phyloP scores from a whole-genome alignment of 2,329 filamentous ascomycete genomes.

The Fusarium ambrosium region DNA sequence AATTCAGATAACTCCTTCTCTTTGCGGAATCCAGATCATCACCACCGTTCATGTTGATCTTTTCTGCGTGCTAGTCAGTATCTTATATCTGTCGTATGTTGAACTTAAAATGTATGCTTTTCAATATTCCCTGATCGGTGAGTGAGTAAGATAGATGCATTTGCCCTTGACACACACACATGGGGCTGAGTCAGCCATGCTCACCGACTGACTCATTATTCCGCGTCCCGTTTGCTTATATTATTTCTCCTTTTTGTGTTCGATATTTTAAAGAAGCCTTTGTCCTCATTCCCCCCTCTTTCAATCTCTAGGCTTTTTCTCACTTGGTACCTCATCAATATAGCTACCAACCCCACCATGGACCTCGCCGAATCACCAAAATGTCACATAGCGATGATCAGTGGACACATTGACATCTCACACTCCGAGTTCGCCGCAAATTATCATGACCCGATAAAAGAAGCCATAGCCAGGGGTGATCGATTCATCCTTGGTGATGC shows the following conservation, averaged over 20 bases:
- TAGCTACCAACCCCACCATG: background rate
- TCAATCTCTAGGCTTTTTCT: background rate
- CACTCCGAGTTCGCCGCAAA: background rate
- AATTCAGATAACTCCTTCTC: too few relatives aligned
- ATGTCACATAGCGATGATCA: background rate
- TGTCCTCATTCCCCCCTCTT: background rate
- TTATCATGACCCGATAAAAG: background rate
- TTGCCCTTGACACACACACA: background rate
- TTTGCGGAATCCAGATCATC: too few relatives aligned
- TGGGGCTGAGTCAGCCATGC: background rate
- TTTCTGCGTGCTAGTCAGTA: too few relatives aligned
- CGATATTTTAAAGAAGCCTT: background rate
- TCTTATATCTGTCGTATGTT: too few relatives aligned
- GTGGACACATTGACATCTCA: background rate
- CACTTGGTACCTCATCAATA: background rate
- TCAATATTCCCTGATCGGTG: background rate
- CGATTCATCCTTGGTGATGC: slow-evolving; percentile 1
- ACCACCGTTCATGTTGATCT: too few relatives aligned
- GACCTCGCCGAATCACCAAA: background rate
- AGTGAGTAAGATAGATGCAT: background rate
- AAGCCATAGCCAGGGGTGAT: background rate
- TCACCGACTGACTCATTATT: background rate
- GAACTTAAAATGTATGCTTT: too few relatives aligned
- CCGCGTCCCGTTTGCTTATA: background rate
- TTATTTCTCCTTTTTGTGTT: background rate